Evolutionary conservation across 257 asterid genomes (phyloP).

Genomic region (Scutellaria galericulata): DNA sequence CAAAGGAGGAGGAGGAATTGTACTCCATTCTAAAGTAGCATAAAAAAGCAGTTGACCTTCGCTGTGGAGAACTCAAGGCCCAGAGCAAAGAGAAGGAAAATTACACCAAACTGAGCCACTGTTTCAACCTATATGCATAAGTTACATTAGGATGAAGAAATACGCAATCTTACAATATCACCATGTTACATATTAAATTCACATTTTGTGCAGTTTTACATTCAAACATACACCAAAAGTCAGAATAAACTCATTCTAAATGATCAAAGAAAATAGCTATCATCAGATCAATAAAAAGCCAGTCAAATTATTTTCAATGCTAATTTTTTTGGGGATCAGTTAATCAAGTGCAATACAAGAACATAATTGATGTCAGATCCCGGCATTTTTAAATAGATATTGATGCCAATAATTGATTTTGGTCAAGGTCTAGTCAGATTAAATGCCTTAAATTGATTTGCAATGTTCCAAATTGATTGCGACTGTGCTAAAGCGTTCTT

Average conservation of each 20-base stretch:
- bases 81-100: slow-evolving; percentile 97
- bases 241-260: slow-evolving; percentile 17
- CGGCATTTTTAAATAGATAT: slow-evolving; percentile 11
- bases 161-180: slow-evolving; percentile 5
- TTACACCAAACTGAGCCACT: slow-evolving; percentile 99
- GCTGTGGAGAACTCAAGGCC: slow-evolving; percentile 94
- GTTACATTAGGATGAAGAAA: slow-evolving; percentile 31
- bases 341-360: slow-evolving; percentile 23
- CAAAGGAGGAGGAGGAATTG: slow-evolving; percentile 12
- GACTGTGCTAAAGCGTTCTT: not conserved
- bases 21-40: slow-evolving; percentile 30
- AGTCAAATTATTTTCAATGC: slow-evolving; percentile 13
- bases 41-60: slow-evolving; percentile 59
- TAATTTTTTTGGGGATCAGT: not conserved
- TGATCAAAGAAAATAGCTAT: slow-evolving; percentile 12
- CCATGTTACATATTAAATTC: not conserved
- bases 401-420: not conserved
- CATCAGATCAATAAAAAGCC: slow-evolving; percentile 20
- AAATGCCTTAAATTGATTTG: slow-evolving; percentile 15
- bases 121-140: slow-evolving; percentile 85
- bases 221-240: slow-evolving; percentile 29
- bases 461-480: slow-evolving; percentile 3
- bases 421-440: not conserved
- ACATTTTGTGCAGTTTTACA: slow-evolving; percentile 14
- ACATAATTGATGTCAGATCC: not conserved